Conservation (phyloP, 2,329 filamentous ascomycete genomes). For the Nemania bipapillata region DNA sequence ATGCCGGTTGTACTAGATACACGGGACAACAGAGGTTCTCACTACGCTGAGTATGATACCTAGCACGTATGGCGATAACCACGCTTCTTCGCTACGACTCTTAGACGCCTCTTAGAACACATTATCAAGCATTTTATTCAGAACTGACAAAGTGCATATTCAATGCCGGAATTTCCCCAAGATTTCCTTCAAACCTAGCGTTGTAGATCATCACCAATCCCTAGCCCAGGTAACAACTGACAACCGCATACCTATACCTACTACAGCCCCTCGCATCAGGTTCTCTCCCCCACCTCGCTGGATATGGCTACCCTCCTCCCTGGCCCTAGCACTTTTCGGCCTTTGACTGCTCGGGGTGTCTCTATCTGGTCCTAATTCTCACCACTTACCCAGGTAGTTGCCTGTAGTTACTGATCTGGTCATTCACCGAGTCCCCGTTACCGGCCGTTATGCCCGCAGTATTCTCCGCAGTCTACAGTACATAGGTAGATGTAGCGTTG, state of each 20-base stretch:
- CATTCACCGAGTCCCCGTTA: conserved; percentile 10
- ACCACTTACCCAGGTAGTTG: background rate
- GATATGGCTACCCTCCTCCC: conserved; percentile 28
- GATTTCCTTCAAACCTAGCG: conserved; percentile 13
- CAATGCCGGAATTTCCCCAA: conserved; percentile 22
- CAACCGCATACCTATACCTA: background rate
- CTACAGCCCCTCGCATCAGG: background rate
- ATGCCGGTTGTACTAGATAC: background rate
- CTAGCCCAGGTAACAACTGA: conserved; percentile 4
- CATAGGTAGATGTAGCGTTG: background rate
- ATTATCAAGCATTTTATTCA: background rate
- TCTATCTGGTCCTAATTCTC: conserved; percentile 19
- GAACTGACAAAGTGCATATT: background rate
- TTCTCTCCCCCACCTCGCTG: background rate
- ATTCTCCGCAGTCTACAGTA: conserved; percentile 16
- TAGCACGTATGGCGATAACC: background rate
- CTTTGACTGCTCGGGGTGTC: conserved; percentile 31
- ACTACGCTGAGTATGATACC: background rate
- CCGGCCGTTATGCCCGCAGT: conserved; percentile 18
- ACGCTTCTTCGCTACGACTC: background rate
- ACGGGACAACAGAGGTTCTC: background rate
- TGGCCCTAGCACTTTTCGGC: background rate
- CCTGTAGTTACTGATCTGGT: background rate
- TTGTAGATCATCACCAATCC: conserved; percentile 22
- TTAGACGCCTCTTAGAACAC: too few species aligned